Evolutionary conservation across 1,284 basidiomycete species (phyloP).

Genomic region (Cutaneotrichosporon cyanovorans): DNA sequence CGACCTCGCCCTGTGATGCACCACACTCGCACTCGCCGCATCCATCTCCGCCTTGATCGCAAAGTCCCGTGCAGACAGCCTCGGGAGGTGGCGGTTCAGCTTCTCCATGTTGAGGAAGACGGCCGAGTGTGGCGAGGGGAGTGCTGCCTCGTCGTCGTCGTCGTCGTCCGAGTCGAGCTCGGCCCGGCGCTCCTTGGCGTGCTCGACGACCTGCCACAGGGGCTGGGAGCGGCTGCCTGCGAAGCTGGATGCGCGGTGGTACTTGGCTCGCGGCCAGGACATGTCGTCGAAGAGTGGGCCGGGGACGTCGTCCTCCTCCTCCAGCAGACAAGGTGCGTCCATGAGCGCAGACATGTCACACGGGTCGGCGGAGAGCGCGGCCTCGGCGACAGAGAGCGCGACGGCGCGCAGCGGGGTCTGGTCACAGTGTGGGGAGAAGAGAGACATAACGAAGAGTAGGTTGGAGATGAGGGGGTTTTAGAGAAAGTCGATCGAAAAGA

Average conservation of each 20-base stretch:
- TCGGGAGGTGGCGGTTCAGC: slow-evolving; percentile 29
- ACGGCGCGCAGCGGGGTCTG: slow-evolving; percentile 9
- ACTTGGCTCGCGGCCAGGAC: slow-evolving; percentile 6
- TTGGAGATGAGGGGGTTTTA: neutral
- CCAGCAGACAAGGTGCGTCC: slow-evolving; percentile 4
- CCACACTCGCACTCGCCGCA: slow-evolving; percentile 7
- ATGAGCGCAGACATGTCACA: slow-evolving; percentile 18
- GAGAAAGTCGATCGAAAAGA: slow-evolving; percentile 10
- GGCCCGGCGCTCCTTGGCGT: slow-evolving; percentile 30
- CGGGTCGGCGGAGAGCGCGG: slow-evolving; percentile 36
- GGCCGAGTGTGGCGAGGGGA: slow-evolving; percentile 28
- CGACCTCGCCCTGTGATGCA: slow-evolving; percentile 23
- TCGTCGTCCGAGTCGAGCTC: slow-evolving; percentile 24
- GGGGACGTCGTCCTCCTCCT: neutral
- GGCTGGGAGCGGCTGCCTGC: slow-evolving; percentile 15
- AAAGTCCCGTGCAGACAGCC: slow-evolving; percentile 30
- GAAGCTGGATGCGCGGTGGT: slow-evolving; percentile 11
- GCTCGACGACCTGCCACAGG: slow-evolving; percentile 37
- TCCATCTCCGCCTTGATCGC: slow-evolving; percentile 14
- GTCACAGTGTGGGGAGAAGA: neutral
- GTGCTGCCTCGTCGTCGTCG: slow-evolving; percentile 29
- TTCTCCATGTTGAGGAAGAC: slow-evolving; percentile 31
- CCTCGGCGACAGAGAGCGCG: slow-evolving; percentile 40
- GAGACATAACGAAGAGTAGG: slow-evolving; percentile 2
- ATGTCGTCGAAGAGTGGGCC: neutral